Evolutionary conservation across 768 basidiomycete genomes (phyloP).

Genomic region (Tylopilus plumbeoviolaceoides): DNA sequence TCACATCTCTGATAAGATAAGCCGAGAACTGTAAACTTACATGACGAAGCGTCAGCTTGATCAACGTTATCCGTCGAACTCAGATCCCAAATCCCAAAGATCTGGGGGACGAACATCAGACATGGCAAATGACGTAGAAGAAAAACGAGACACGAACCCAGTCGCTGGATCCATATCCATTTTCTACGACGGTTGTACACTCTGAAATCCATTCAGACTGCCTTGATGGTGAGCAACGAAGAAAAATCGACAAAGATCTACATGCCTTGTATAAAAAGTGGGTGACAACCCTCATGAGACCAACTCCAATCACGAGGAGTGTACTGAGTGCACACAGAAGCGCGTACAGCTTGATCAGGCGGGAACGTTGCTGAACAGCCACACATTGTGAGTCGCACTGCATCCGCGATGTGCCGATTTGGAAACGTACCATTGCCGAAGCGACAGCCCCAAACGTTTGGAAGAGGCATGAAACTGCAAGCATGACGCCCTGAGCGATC

Average conservation of each 20-base stretch:
- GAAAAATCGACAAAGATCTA: background rate
- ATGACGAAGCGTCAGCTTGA: slow-evolving; percentile 39
- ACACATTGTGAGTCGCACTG: background rate
- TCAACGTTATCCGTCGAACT: slow-evolving; percentile 29
- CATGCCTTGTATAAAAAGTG: slow-evolving; percentile 69
- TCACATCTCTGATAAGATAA: slow-evolving; percentile 5
- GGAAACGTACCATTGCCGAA: slow-evolving; percentile 44
- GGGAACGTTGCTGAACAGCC: slow-evolving; percentile 47
- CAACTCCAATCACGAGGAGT: slow-evolving; percentile 47
- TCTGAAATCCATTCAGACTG: slow-evolving; percentile 57
- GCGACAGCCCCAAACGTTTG: slow-evolving; percentile 54
- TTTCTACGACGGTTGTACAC: slow-evolving; percentile 42
- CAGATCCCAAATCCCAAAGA: slow-evolving; percentile 57
- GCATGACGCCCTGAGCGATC: slow-evolving; percentile 58
- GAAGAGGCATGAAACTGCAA: slow-evolving; percentile 46
- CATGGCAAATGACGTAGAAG: background rate
- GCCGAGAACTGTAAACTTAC: slow-evolving; percentile 34
- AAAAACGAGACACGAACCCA: slow-evolving; percentile 30
- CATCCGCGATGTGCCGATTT: background rate
- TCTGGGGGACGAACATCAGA: slow-evolving; percentile 21
- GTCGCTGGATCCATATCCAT: slow-evolving; percentile 30
- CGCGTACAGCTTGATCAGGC: slow-evolving; percentile 53
- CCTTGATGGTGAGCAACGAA: background rate
- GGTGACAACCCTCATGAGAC: slow-evolving; percentile 51
- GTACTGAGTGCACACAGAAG: slow-evolving; percentile 44